These are phyloP conservation scores for Acacia crassicarpa DNA, from an alignment of 306 rosid genomes.

Conservation along the genomic window DNA sequence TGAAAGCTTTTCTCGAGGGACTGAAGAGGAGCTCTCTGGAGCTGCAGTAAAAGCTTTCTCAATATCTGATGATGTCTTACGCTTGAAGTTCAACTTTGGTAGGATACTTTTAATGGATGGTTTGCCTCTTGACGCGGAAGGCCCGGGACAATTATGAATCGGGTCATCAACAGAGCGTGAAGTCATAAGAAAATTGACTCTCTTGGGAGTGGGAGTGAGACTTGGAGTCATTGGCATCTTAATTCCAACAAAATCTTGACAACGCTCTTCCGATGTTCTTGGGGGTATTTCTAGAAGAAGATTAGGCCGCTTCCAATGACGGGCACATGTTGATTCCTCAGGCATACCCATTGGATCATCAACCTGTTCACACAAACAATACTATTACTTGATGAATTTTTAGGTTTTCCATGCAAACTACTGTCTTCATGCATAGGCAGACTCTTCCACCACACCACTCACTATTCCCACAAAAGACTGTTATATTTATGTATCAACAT, in stretches of 20 bases:
- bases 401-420: background rate
- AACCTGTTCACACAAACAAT: conserved; percentile 34
- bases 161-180: conserved; percentile 64
- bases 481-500: too few relatives aligned
- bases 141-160: conserved; percentile 43
- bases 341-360: conserved; percentile 46
- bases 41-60: conserved; percentile 51
- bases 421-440: background rate
- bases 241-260: conserved; percentile 58
- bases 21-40: conserved; percentile 56
- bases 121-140: conserved; percentile 63
- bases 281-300: conserved; percentile 66
- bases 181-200: conserved; percentile 70
- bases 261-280: conserved; percentile 48
- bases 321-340: conserved; percentile 43
- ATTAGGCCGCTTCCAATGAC: conserved; percentile 61
- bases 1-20: conserved; percentile 54
- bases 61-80: conserved; percentile 59
- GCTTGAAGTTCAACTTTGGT: conserved; percentile 73
- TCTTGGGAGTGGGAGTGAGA: conserved; percentile 75
- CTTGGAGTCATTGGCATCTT: conserved; percentile 76
- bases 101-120: conserved; percentile 63
- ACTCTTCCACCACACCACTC: background rate
- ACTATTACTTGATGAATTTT: background rate
- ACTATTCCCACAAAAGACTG: background rate